These are phyloP conservation scores for Hemerocallis citrina DNA, from an alignment of 106 monocot genomes.

Conservation along the genomic window DNA sequence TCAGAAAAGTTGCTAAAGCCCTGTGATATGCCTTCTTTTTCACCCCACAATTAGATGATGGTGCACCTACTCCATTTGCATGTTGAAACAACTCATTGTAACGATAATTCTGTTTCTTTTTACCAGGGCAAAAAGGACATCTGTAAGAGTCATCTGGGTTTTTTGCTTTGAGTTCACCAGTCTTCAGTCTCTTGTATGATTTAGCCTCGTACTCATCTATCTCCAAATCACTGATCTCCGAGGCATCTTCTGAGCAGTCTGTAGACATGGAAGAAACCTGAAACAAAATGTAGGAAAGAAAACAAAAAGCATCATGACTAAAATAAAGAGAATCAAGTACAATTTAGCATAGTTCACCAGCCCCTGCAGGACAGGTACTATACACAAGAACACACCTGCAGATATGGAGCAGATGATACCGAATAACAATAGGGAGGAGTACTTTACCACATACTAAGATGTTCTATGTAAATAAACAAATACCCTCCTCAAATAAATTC, in stretches of 20 bases:
- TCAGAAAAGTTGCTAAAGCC: slow-evolving; percentile 44
- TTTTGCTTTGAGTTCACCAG: slow-evolving; percentile 11
- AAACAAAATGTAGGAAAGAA: not conserved
- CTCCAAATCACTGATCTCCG: slow-evolving; percentile 38
- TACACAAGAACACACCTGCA: not conserved
- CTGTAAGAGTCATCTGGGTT: slow-evolving; percentile 20
- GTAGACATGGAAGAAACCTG: not conserved
- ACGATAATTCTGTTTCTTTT: slow-evolving; percentile 46
- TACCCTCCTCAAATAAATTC: too few species aligned
- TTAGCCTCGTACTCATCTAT: slow-evolving; percentile 24
- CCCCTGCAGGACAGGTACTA: not conserved
- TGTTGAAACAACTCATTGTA: slow-evolving; percentile 61
- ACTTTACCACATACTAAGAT: too few species aligned
- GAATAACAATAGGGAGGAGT: not conserved
- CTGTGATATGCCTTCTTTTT: slow-evolving; percentile 49
- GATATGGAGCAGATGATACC: not conserved
- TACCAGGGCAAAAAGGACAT: slow-evolving; percentile 52
- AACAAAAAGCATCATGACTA: not conserved
- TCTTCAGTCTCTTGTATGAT: slow-evolving; percentile 16
- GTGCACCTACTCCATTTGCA: slow-evolving; percentile 27
- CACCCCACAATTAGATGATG: slow-evolving; percentile 20
- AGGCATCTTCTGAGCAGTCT: slow-evolving; percentile 20
- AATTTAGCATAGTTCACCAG: not conserved
- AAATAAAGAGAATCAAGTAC: not conserved
- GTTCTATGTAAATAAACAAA: too few species aligned